phyloP scores from a whole-genome alignment of 306 rosid genomes.

The Vigna unguiculata region DNA sequence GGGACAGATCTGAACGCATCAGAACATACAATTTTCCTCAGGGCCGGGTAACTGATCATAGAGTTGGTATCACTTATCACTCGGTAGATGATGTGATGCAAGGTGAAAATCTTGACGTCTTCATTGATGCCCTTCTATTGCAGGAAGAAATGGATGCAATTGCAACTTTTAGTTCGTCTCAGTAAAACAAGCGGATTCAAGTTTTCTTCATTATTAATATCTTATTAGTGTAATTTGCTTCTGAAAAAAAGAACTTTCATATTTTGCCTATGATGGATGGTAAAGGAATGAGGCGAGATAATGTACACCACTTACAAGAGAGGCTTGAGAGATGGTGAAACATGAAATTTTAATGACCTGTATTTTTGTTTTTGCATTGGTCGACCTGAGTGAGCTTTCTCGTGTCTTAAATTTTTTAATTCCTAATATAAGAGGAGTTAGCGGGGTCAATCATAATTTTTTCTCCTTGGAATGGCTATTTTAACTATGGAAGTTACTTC shows the following conservation, averaged over 20 bases:
- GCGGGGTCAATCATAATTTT: not conserved
- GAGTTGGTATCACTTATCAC: constrained; percentile 85
- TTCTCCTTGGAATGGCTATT: not conserved
- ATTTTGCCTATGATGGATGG: constrained; percentile 25
- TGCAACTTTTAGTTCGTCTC: constrained; percentile 66
- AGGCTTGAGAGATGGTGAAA: not conserved
- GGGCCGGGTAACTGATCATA: constrained; percentile 94
- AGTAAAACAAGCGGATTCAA: constrained; percentile 34
- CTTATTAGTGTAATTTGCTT: constrained; percentile 2
- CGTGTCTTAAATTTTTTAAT: not conserved
- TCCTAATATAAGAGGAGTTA: not conserved
- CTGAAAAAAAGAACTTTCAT: constrained; percentile 3
- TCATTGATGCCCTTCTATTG: constrained; percentile 82
- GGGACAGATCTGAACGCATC: constrained; percentile 94
- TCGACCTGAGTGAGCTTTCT: not conserved
- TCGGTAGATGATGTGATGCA: constrained; percentile 81
- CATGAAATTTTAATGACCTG: not conserved
- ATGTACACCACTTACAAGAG: not conserved
- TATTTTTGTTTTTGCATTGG: not conserved
- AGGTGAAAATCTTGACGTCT: constrained; percentile 79
- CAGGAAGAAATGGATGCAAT: constrained; percentile 91
- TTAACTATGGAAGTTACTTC: not conserved
- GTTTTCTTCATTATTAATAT: constrained; percentile 21
- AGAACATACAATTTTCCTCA: constrained; percentile 92
- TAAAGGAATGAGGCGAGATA: constrained; percentile 11